Percentiles rank a stretch among this genome's conserved stretches.
Conservation (phyloP, 2,329 filamentous ascomycete genomes). For the Aulographum hederae region DNA sequence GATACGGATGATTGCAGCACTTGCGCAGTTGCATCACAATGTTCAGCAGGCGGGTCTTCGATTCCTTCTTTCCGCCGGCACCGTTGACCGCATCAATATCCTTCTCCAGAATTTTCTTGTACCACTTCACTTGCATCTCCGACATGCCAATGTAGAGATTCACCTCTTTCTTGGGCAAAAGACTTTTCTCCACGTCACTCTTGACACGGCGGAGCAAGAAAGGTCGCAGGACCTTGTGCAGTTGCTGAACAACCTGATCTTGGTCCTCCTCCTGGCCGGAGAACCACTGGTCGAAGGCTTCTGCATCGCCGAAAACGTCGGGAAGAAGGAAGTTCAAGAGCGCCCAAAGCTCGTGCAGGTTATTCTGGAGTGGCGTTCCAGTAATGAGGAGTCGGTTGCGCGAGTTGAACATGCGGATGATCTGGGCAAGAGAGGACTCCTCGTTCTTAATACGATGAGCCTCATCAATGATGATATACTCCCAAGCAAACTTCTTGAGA, state of each 20-base stretch:
- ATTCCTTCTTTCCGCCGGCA: conserved; percentile 88
- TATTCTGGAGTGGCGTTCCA: conserved; percentile 92
- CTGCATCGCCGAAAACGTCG: conserved; percentile 90
- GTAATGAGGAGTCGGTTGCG: conserved; percentile 91
- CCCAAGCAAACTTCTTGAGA: conserved; percentile 95
- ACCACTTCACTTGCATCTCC: conserved; percentile 98
- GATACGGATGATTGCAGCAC: conserved; percentile 95
- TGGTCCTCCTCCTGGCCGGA: conserved; percentile 78
- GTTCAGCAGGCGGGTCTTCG: conserved; percentile 89
- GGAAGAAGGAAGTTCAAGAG: conserved; percentile 94
- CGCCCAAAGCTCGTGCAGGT: conserved; percentile 94
- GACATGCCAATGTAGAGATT: conserved; percentile 98
- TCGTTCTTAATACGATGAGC: conserved; percentile 99
- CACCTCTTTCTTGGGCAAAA: conserved; percentile 91
- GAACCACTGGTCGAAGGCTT: conserved; percentile 98
- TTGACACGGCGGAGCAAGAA: conserved; percentile 94
- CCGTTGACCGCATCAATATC: conserved; percentile 98
- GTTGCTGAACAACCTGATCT: conserved; percentile 86
- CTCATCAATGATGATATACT: conserved; percentile 98
- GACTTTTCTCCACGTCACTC: conserved; percentile 92
- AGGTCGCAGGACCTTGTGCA: conserved; percentile 80
- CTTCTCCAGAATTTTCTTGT: conserved; percentile 96
- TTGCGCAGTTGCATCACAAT: conserved; percentile 99
- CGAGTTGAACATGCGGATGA: conserved; percentile 91
- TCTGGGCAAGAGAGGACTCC: conserved; percentile 88